Evolutionary conservation across 257 asterid species (phyloP), one percentile per base, ranked within the genome.

Genomic region (Gynochthodes officinalis): DNA sequence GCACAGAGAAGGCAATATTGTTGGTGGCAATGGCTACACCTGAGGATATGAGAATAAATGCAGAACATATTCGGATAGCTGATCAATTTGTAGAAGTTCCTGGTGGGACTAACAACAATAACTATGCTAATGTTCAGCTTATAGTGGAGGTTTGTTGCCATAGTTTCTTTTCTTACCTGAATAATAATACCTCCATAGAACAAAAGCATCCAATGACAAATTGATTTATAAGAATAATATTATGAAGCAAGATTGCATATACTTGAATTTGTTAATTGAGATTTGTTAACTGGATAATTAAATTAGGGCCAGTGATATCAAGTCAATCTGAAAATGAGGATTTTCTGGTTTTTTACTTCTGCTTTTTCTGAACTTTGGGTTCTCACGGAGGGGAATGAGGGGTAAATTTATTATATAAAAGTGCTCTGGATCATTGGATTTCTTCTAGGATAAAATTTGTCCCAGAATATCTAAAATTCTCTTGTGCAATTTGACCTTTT

Each of bases 1-100:
- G 99, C 77, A 76, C 96, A 15, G 98, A 92, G 84, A 95, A 95
- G 87, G 98, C 99, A 58, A 87, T 95, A 73, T 84, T 92, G 76
- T 82, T 95, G 80, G 99, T 95, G 75, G 99, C 97, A 67, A 95
- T 95, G 99, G 99, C 99, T 79, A 95, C 99, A 33, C 96, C 99
- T 0, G 99, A 95, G 85, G 99, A 95, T 81, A 95, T 95, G 99
- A 89, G 92, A 75, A 92, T 95, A 82, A 95, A 95, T 81, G 98
- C 99, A 18, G 99, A 95, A 85, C 99, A 95, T 87, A 92, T 95
- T 70, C 86, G 97, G 81, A 95, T 95, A 76, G 99, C 99, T 35
- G 99, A 95, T 88, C 95, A 95, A 75, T 95, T 95, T 80, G 99
- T 95, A 9, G 99, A 95, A 88, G 98, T 95, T 46, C 98, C 99